Evolutionary conservation across 345 rosid genomes (phyloP).

Genomic region (Aquilaria yunnanensis): DNA sequence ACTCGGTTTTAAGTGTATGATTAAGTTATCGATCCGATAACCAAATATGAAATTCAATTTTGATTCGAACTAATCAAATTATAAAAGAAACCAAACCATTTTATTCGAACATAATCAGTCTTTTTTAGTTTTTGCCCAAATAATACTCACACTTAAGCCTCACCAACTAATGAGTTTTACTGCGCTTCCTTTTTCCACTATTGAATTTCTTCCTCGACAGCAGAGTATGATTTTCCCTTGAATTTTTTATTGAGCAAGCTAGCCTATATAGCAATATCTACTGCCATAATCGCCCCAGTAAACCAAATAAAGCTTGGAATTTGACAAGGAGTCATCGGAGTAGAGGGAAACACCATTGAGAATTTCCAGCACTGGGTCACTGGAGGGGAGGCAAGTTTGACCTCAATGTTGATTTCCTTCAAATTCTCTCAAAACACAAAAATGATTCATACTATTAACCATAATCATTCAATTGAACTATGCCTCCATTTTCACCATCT

Average conservation of each 20-base stretch:
- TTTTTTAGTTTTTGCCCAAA: conserved; percentile 45
- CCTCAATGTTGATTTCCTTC: no score
- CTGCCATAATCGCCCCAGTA: conserved; percentile 62
- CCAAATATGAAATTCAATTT: no score
- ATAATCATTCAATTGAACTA: no score
- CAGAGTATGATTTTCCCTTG: conserved; percentile 57
- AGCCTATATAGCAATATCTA: conserved; percentile 42
- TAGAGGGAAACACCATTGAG: conserved; percentile 64
- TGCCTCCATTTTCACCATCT: no score
- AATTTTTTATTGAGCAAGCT: conserved; percentile 31
- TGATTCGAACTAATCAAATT: no score
- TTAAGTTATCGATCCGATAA: no score
- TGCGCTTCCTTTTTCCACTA: conserved; percentile 59
- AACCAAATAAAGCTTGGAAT: conserved; percentile 41
- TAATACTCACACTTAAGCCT: conserved; percentile 34
- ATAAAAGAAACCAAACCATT: no score
- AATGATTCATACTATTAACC: no score
- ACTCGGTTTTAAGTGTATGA: no score
- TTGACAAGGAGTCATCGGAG: conserved; percentile 41
- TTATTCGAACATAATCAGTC: no score
- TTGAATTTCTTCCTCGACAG: conserved; percentile 60
- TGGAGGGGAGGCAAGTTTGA: no score
- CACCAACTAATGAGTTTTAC: conserved; percentile 65
- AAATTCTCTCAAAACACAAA: no score
- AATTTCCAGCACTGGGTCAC: not conserved